A percentile compares a stretch with the other conserved stretches of the same genome.
phyloP scores from a whole-genome alignment of 331 rosid species.

The Arachis monticola region DNA sequence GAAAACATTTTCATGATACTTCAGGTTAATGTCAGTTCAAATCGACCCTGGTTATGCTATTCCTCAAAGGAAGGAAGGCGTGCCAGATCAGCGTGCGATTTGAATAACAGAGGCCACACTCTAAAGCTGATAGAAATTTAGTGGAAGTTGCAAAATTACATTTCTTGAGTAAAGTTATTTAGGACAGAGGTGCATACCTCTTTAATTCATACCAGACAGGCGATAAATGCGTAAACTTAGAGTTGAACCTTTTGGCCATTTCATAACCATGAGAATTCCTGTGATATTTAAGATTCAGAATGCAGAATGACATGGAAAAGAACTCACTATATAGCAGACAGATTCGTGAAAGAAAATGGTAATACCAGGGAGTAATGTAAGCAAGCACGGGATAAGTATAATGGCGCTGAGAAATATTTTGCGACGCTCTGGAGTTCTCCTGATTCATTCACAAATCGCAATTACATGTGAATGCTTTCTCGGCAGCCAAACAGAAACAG shows the following conservation, averaged over 20 bases:
- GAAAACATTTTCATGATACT: neutral
- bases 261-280: constrained; percentile 96
- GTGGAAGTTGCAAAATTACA: constrained; percentile 16
- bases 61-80: constrained; percentile 12
- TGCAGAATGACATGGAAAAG: constrained; percentile 2
- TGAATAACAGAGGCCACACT: constrained; percentile 24
- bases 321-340: neutral
- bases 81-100: constrained; percentile 1
- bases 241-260: constrained; percentile 79
- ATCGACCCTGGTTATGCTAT: constrained; percentile 20
- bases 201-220: constrained; percentile 94
- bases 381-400: constrained; percentile 78
- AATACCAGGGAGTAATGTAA: constrained; percentile 91
- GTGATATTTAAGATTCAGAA: constrained; percentile 42
- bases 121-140: neutral
- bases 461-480: constrained; percentile 12
- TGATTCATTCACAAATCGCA: constrained; percentile 37
- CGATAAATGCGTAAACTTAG: constrained; percentile 90
- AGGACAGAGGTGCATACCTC: constrained; percentile 61
- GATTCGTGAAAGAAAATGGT: constrained; percentile 7
- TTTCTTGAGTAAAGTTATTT: constrained; percentile 29
- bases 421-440: constrained; percentile 72
- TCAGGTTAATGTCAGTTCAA: constrained; percentile 19
- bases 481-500: neutral
- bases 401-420: constrained; percentile 61